phyloP scores from a whole-genome alignment of 192 early-diverging fungal species.

The Jimgerdemannia flammicorona region DNA sequence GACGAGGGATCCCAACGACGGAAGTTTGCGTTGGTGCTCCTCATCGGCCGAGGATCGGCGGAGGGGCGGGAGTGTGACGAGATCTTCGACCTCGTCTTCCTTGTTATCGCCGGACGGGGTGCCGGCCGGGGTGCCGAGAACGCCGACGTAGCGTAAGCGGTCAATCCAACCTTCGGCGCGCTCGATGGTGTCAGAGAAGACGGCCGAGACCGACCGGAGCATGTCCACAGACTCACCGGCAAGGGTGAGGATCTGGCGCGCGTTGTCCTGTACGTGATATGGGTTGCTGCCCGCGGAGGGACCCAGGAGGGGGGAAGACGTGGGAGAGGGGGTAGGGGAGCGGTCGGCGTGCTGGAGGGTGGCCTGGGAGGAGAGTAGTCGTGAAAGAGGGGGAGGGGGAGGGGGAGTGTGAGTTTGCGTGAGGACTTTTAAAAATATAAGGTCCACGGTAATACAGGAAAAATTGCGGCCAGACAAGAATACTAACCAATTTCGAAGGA shows the following conservation, averaged over 20 bases:
- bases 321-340: constrained; percentile 13
- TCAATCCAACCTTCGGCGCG: constrained; percentile 65
- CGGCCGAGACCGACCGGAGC: constrained; percentile 56
- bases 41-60: not conserved
- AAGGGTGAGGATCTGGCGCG: constrained; percentile 49
- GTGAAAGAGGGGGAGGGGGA: not conserved
- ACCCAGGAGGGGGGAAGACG: not conserved
- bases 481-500: constrained; percentile 68
- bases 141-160: constrained; percentile 22
- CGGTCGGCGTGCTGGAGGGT: constrained; percentile 12
- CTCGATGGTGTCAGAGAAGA: constrained; percentile 67
- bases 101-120: no score
- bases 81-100: not conserved
- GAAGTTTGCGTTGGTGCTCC: not conserved
- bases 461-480: no score
- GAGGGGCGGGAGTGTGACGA: not conserved
- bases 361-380: not conserved
- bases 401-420: not conserved
- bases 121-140: not conserved
- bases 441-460: no score
- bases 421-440: not conserved
- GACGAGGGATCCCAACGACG: not conserved
- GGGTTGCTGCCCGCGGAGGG: constrained; percentile 5
- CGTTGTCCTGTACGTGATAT: constrained; percentile 24
- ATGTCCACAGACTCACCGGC: constrained; percentile 68